Percentiles rank a stretch among this genome's conserved stretches.
phyloP scores from a whole-genome alignment of 805 yeast species.

The Metschnikowia orientalis region DNA sequence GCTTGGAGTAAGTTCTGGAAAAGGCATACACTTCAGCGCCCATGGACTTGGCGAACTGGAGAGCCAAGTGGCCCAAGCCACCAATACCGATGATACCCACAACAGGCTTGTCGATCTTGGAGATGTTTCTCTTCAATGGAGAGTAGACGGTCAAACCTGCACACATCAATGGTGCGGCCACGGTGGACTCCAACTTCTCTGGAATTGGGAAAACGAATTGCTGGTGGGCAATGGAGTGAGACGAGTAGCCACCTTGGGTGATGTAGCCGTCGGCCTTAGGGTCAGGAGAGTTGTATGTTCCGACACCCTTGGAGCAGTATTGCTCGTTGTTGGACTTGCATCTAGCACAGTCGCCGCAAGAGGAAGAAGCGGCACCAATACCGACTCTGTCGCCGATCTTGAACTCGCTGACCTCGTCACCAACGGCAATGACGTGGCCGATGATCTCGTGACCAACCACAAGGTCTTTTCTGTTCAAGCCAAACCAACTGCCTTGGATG shows the following conservation, averaged over 20 bases:
- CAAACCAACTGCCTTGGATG: constrained; percentile 17
- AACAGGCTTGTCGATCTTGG: constrained; percentile 19
- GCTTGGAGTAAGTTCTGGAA: constrained; percentile 48
- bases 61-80: constrained; percentile 55
- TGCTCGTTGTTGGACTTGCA: constrained; percentile 39
- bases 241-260: constrained; percentile 68
- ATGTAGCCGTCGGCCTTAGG: constrained; percentile 42
- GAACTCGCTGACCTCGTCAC: constrained; percentile 13
- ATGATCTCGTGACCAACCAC: constrained; percentile 69
- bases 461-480: constrained; percentile 21
- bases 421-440: constrained; percentile 42
- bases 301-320: constrained; percentile 42
- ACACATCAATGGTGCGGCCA: constrained; percentile 71
- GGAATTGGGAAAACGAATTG: constrained; percentile 64
- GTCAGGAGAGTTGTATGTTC: constrained; percentile 50
- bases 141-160: constrained; percentile 73
- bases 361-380: constrained; percentile 17
- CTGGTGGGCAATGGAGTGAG: constrained; percentile 60
- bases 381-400: constrained; percentile 22
- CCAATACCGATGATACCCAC: constrained; percentile 61
- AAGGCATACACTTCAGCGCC: constrained; percentile 59
- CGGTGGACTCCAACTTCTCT: constrained; percentile 42
- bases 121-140: constrained; percentile 52
- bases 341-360: constrained; percentile 45
- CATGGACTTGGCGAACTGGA: constrained; percentile 53